These are phyloP conservation scores for Allium sativum DNA, from an alignment of 106 monocot genomes.

Conservation along the genomic window DNA sequence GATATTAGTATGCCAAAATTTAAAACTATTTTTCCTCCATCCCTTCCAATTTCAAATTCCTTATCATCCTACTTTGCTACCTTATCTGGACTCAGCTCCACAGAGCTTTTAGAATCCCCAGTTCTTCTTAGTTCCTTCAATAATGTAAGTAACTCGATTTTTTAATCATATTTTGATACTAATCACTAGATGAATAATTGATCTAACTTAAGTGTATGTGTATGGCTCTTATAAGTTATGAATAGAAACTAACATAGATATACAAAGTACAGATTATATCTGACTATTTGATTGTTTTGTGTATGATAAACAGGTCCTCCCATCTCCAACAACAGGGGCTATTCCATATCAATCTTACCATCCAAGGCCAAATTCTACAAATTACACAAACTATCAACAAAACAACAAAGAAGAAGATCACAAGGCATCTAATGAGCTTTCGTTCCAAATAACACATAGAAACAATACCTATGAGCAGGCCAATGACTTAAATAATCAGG, in stretches of 20 bases:
- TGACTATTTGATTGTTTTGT: no score
- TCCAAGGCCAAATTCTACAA: constrained; percentile 6
- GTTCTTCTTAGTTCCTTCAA: constrained; percentile 20
- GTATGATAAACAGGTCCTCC: constrained; percentile 11
- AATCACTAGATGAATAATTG: no score
- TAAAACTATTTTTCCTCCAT: constrained; percentile 46
- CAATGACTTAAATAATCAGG: not conserved
- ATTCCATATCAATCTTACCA: constrained; percentile 10
- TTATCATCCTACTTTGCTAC: constrained; percentile 54
- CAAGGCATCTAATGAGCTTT: constrained; percentile 15
- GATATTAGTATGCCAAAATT: constrained; percentile 32
- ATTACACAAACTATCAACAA: constrained; percentile 8
- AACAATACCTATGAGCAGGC: not conserved
- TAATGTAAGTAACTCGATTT: not conserved
- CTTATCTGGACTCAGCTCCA: constrained; percentile 36
- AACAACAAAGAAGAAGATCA: constrained; percentile 22
- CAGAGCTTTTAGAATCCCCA: constrained; percentile 47
- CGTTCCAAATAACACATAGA: constrained; percentile 15
- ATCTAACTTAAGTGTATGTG: no score
- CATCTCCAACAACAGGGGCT: constrained; percentile 27
- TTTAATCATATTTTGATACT: not conserved
- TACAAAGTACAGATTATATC: no score
- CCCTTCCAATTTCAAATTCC: constrained; percentile 44
- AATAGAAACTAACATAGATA: no score
- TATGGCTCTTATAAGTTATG: no score